A percentile compares a stretch with the other conserved stretches of the same genome.
phyloP scores from a whole-genome alignment of 352 stramenopile species.

The Albugo candida region DNA sequence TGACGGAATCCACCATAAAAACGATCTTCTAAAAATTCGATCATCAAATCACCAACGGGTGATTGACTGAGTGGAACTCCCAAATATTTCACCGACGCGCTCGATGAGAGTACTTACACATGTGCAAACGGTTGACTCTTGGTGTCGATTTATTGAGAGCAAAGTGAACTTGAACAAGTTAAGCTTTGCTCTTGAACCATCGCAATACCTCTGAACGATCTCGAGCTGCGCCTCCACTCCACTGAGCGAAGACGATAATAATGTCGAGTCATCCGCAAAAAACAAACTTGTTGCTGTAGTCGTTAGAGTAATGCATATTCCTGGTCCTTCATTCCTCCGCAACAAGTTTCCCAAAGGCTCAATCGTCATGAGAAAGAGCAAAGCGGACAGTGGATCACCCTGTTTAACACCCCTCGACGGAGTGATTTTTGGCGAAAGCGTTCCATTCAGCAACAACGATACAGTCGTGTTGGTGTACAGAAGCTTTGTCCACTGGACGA shows the following conservation, averaged over 20 bases:
- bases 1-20: slow-evolving; percentile 8
- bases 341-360: slow-evolving; percentile 4
- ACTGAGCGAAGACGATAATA: slow-evolving; percentile 2
- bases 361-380: slow-evolving; percentile 6
- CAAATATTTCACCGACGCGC: slow-evolving; percentile 4
- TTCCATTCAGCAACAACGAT: slow-evolving; percentile 6
- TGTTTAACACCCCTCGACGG: slow-evolving; percentile 8
- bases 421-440: slow-evolving; percentile 5
- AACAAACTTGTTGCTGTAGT: neutral
- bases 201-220: slow-evolving; percentile 5
- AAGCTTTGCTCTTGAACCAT: slow-evolving; percentile 1
- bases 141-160: slow-evolving; percentile 5
- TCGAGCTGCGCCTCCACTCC: slow-evolving; percentile 3
- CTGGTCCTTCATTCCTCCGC: neutral
- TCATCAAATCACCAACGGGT: slow-evolving; percentile 3
- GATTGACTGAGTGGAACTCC: slow-evolving; percentile 5
- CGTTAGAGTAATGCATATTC: neutral
- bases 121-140: neutral
- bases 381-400: slow-evolving; percentile 5
- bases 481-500: slow-evolving; percentile 4
- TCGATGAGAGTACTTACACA: slow-evolving; percentile 1
- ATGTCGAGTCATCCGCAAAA: slow-evolving; percentile 8
- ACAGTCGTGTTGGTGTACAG: slow-evolving; percentile 5
- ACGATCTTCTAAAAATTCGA: slow-evolving; percentile 4
- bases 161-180: slow-evolving; percentile 6